Percentiles rank a stretch among this genome's conserved stretches.
Evolutionary conservation across 2,329 filamentous ascomycete genomes (phyloP).

Genomic region (Xylaria sp.): DNA sequence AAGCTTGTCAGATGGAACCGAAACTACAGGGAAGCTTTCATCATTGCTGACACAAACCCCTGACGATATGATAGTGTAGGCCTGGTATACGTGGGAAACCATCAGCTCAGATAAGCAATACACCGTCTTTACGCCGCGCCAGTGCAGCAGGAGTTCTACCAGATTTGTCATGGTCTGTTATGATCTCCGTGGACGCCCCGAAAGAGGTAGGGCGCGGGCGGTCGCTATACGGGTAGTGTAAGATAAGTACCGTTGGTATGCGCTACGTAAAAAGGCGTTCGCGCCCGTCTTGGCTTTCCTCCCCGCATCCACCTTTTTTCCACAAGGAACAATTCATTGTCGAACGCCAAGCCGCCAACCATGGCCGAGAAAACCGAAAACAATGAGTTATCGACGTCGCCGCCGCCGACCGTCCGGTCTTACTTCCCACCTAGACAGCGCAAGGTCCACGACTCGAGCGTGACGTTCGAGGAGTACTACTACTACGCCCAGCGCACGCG

Average conservation of each 20-base stretch:
- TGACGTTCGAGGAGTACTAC: slow-evolving; percentile 38
- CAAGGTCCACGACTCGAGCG: slow-evolving; percentile 33
- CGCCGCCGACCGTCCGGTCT: slow-evolving; percentile 3
- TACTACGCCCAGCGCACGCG: slow-evolving; percentile 35
- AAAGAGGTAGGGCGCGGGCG: not conserved
- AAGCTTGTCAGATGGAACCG: not conserved
- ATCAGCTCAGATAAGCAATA: not conserved
- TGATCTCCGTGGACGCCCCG: not conserved
- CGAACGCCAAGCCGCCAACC: slow-evolving; percentile 22
- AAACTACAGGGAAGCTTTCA: not conserved
- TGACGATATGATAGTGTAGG: not conserved
- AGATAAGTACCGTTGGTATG: not conserved
- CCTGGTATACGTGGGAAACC: not conserved
- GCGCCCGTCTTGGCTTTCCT: slow-evolving; percentile 27
- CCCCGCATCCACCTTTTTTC: slow-evolving; percentile 12
- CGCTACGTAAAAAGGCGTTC: slow-evolving; percentile 5
- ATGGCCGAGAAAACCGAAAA: slow-evolving; percentile 30
- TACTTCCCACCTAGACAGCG: slow-evolving; percentile 32
- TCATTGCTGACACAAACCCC: not conserved
- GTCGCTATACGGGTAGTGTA: not conserved
- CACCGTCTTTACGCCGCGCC: not conserved
- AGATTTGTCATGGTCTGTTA: slow-evolving; percentile 8
- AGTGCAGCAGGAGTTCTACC: slow-evolving; percentile 10
- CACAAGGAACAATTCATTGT: not conserved
- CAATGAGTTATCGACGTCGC: slow-evolving; percentile 14